These are phyloP conservation scores for Aspergillus conjunctus DNA, from an alignment of 495 filamentous ascomycete genomes.

Conservation along the genomic window DNA sequence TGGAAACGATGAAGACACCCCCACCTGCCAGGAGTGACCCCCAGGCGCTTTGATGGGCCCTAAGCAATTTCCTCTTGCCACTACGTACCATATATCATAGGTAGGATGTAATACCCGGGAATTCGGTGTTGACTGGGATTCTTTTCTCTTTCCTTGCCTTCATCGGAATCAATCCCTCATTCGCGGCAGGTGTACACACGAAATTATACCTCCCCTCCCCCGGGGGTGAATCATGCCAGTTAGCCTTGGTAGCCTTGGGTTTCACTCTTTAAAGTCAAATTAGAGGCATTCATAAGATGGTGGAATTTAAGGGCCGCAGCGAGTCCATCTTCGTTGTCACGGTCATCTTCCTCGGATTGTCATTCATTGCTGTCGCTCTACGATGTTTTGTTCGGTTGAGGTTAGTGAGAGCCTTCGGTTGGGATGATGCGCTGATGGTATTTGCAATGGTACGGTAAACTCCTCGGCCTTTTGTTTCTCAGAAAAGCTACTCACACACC, in stretches of 20 bases:
- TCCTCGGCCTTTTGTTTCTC: background rate
- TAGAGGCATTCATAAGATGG: slow-evolving; percentile 29
- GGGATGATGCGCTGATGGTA: slow-evolving; percentile 49
- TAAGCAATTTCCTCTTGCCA: background rate
- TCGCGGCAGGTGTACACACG: background rate
- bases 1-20: background rate
- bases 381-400: slow-evolving; percentile 46
- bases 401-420: slow-evolving; percentile 46
- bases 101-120: background rate
- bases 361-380: slow-evolving; percentile 41
- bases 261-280: background rate
- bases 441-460: slow-evolving; percentile 40
- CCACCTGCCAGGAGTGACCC: slow-evolving; percentile 14
- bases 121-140: background rate
- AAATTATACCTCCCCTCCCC: background rate
- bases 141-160: background rate
- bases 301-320: slow-evolving; percentile 41
- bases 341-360: slow-evolving; percentile 40
- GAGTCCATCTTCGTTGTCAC: slow-evolving; percentile 44
- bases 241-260: background rate
- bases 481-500: background rate
- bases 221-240: slow-evolving; percentile 6
- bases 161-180: background rate
- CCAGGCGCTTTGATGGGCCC: background rate
- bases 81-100: slow-evolving; percentile 5